Evolutionary conservation across 2,329 filamentous ascomycete species (phyloP), one percentile per base, ranked within the genome.

Genomic region (Fusarium marasasianum): DNA sequence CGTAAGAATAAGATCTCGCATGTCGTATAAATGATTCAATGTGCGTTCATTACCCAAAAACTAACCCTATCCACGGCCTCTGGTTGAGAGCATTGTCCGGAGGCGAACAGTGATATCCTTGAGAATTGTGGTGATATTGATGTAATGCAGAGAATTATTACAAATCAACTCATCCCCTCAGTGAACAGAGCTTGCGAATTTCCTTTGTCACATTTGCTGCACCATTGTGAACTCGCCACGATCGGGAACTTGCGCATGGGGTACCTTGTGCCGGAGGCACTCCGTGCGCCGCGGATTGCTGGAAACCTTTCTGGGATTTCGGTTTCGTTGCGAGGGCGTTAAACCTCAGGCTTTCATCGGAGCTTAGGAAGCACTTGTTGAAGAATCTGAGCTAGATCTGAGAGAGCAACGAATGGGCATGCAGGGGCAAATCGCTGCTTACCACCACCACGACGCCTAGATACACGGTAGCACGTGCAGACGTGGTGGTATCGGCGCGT

Each of bases 211-310:
- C 31, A 58, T 60, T 54, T 70, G 26, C 41, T 45, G 48, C 37
- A 60, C 41, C 38, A 47, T 38, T 68, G 50, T 62, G 13, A 53
- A 56, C 43, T 74, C 68, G 72, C 71, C 72, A 74, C 72, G 38
- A 59, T 43, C 43, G 56, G 71, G 59, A 69, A 56, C 63, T 74
- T 61, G 63, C 59, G 37, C 47, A 56, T 50, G 63, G 31, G 59
- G 31, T 22, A 26, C 44, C 35, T 22, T 56, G 40, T 47, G 44
- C 43, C 41, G 57, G 31, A 51, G 44, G 38, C 20, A 31, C 53
- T 70, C 66, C 45, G 43, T 44, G 22, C 35, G 24, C 24, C 38
- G 50, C 44, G 41, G 26, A 41, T 40, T 45, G 44, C 58, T 72
- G 62, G 44, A 44, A 55, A 41, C 35, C 35, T 41, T 26, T 38